These are phyloP conservation scores for Astrothelium macrocarpum DNA, from an alignment of 495 filamentous ascomycete genomes.

Conservation along the genomic window DNA sequence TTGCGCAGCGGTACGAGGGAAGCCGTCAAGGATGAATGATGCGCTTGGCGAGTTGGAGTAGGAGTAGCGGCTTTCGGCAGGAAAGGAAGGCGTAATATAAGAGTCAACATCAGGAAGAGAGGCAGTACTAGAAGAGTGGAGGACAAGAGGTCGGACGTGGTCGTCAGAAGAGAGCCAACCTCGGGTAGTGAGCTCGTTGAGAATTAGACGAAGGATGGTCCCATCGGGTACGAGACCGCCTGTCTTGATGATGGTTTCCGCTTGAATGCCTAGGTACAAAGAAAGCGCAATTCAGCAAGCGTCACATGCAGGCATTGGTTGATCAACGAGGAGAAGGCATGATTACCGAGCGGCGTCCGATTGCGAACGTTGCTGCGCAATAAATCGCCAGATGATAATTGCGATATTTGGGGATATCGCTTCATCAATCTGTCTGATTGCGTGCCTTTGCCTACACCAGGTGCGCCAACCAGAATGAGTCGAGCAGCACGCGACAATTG, in stretches of 20 bases:
- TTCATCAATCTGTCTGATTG: conserved; percentile 80
- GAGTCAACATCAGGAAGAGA: conserved; percentile 19
- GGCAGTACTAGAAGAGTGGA: conserved; percentile 32
- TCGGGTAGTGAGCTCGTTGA: conserved; percentile 69
- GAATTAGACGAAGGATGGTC: conserved; percentile 85
- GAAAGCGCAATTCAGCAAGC: conserved; percentile 8
- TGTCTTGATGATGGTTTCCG: conserved; percentile 73
- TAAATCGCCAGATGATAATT: conserved; percentile 89
- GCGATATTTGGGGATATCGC: conserved; percentile 77
- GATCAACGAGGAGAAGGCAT: not conserved
- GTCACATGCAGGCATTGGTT: not conserved
- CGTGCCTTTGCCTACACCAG: conserved; percentile 88
- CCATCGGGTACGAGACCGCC: conserved; percentile 80
- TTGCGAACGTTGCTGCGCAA: conserved; percentile 78
- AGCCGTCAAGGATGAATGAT: conserved; percentile 93
- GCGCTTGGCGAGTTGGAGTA: conserved; percentile 60
- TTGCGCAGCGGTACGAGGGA: conserved; percentile 79
- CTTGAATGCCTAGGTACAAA: conserved; percentile 60
- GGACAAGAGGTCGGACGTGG: conserved; percentile 26
- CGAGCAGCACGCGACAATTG: conserved; percentile 53
- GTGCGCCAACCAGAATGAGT: conserved; percentile 91
- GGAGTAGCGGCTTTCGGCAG: conserved; percentile 19
- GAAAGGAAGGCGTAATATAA: conserved; percentile 11
- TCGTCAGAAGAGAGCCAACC: conserved; percentile 59
- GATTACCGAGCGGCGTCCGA: conserved; percentile 72